Evolutionary conservation across 177 flowering plant species (phyloP).

Genomic region (Vitis hybrid): DNA sequence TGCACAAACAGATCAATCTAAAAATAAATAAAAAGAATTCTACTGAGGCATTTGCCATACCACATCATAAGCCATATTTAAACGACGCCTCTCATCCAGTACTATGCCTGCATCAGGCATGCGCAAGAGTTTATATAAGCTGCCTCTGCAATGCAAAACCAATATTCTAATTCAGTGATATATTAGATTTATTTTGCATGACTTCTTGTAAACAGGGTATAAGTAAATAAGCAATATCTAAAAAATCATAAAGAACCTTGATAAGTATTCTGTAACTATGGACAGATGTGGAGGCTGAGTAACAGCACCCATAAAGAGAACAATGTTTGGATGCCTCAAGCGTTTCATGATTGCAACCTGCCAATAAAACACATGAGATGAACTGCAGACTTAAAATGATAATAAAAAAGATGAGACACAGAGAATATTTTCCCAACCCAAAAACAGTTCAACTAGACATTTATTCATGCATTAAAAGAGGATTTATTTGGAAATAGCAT

Average conservation of each 20-base stretch:
- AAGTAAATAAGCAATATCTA: not conserved
- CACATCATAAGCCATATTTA: slow-evolving; percentile 96
- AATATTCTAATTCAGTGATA: slow-evolving; percentile 4
- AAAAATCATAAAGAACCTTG: slow-evolving; percentile 49
- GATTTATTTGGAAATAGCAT: no score
- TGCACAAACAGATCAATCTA: not conserved
- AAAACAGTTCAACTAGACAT: no score
- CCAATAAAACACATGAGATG: slow-evolving; percentile 5
- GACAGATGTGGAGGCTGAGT: slow-evolving; percentile 93
- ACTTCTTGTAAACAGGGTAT: not conserved
- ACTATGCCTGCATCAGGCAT: slow-evolving; percentile 78
- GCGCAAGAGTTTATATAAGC: slow-evolving; percentile 84
- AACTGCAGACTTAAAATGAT: slow-evolving; percentile 3
- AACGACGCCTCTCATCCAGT: slow-evolving; percentile 86
- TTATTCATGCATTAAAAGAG: no score
- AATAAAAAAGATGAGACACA: not conserved
- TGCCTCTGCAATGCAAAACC: slow-evolving; percentile 69
- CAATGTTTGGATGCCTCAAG: slow-evolving; percentile 95
- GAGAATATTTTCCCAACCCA: not conserved
- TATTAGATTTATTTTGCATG: no score
- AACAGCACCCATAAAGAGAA: slow-evolving; percentile 98
- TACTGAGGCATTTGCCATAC: slow-evolving; percentile 37
- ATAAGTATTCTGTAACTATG: slow-evolving; percentile 93
- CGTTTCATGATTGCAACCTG: slow-evolving; percentile 97
- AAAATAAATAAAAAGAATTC: not conserved